Evolutionary conservation across 371 early-diverging fungal genomes (phyloP).

Genomic region (Rhizomucor pusillus): DNA sequence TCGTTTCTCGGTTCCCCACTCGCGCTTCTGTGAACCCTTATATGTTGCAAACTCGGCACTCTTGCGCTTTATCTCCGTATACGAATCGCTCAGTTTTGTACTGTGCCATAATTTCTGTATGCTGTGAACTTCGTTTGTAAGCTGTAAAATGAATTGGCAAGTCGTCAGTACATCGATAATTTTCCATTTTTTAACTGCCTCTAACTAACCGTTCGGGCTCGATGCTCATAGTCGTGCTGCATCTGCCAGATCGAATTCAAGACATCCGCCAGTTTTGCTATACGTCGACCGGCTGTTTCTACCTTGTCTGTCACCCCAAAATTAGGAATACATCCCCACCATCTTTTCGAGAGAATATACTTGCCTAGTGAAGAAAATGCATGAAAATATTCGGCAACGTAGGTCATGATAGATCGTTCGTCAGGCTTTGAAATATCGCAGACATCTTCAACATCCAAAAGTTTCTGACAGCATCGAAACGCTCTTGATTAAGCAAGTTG

Average conservation of each 20-base stretch:
- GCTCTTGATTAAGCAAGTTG: neutral
- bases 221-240: conserved; percentile 86
- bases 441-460: conserved; percentile 96
- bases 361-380: conserved; percentile 85
- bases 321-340: neutral
- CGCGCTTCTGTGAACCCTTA: conserved; percentile 79
- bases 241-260: conserved; percentile 85
- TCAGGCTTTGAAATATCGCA: conserved; percentile 95
- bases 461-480: conserved; percentile 39
- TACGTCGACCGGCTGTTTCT: conserved; percentile 88
- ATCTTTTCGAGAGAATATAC: neutral
- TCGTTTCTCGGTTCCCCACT: conserved; percentile 88
- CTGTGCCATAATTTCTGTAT: conserved; percentile 67
- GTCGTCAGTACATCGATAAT: no score
- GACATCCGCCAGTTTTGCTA: conserved; percentile 88
- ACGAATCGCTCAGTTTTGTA: conserved; percentile 63
- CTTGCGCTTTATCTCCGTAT: conserved; percentile 74
- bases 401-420: conserved; percentile 97
- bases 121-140: conserved; percentile 58
- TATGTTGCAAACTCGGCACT: conserved; percentile 75
- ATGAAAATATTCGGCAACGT: conserved; percentile 98
- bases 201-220: conserved; percentile 54
- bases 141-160: neutral
- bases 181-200: neutral
- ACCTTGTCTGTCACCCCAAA: conserved; percentile 55